Conservation (phyloP, 225 moss, liverwort and hornwort genomes). For the Marchantia paleacea region DNA sequence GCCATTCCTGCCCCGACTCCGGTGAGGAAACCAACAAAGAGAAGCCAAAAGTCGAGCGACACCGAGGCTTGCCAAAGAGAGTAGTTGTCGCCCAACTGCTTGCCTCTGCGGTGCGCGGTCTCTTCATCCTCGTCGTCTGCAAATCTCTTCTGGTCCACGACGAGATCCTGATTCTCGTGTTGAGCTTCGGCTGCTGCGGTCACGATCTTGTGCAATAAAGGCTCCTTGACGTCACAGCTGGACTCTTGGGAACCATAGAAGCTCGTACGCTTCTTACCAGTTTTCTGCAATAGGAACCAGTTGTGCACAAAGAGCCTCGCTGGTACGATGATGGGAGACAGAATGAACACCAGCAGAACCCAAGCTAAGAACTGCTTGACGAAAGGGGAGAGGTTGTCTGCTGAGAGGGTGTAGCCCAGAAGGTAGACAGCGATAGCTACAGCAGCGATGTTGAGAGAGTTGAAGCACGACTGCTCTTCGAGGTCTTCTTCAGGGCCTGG, state of each 20-base stretch:
- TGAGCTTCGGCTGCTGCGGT: slow-evolving; percentile 3
- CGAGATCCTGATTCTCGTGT: background rate
- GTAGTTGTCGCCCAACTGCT: slow-evolving; percentile 9
- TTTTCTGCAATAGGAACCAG: background rate
- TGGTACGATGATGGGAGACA: slow-evolving; percentile 51
- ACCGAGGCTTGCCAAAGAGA: background rate
- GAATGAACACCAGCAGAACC: slow-evolving; percentile 58
- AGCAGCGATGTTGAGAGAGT: slow-evolving; percentile 52
- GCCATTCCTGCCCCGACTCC: background rate
- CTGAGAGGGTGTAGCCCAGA: slow-evolving; percentile 51
- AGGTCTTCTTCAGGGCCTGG: slow-evolving; percentile 42
- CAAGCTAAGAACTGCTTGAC: slow-evolving; percentile 47
- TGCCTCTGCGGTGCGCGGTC: background rate
- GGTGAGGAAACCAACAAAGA: background rate
- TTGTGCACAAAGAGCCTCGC: slow-evolving; percentile 10
- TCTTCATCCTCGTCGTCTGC: background rate
- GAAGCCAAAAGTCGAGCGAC: slow-evolving; percentile 4
- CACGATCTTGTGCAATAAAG: background rate
- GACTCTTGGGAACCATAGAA: background rate
- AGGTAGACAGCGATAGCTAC: slow-evolving; percentile 55
- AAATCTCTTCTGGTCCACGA: background rate
- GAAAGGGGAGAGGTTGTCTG: slow-evolving; percentile 35
- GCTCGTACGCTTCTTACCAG: background rate
- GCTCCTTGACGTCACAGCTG: background rate
- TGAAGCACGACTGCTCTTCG: slow-evolving; percentile 49